Evolutionary conservation across 345 rosid genomes (phyloP), one percentile per base, ranked within the genome.

Genomic region (Mercurialis annua): DNA sequence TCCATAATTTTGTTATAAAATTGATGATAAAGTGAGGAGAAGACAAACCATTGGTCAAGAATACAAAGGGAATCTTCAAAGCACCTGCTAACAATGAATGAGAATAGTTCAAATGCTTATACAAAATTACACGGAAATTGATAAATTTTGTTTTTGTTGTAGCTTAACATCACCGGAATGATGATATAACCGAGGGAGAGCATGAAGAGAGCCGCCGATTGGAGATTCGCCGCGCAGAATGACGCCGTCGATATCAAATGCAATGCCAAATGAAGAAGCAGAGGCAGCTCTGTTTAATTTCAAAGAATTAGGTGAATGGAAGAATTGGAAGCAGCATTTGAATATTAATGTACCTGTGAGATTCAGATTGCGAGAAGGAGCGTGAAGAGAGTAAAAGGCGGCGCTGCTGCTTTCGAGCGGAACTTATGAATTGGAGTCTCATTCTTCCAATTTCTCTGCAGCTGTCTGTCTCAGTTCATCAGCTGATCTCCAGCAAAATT

Each of bases 191-290:
- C 93, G 73, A 40, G 68, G 74, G 66, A 92, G 84, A 1, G 92
- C 92, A 18, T 46, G 78, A 5, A 82, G 78, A 46, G 97, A 86
- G 69, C 90, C 89, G 10, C 98, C 96, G 6, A 88, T 67, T 54
- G 98, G 92, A 59, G 84, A 23, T 64, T 78, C 80, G 51, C 93
- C 92, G 38, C 87, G 90, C 50, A 92, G 84, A 59, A 92, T 40
- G 64, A 92, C 97, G 24, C 98, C 96, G 59, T 92, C 98, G 71
- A 90, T 88, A 56, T 90, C 96, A 78, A 92, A 92, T 5, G 93
- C 89, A 68, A 90, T 83, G 74, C 96, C 92, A 64, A 83, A 90
- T 21, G 84, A 68, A 65, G n/a, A n/a, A n/a, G n/a, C n/a, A n/a
- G n/a, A n/a, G n/a, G n/a, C n/a, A n/a, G 86, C 70, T 58, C 92